Conservation (phyloP, 2,329 filamentous ascomycete species). For the Ceratocystis destructans region DNA sequence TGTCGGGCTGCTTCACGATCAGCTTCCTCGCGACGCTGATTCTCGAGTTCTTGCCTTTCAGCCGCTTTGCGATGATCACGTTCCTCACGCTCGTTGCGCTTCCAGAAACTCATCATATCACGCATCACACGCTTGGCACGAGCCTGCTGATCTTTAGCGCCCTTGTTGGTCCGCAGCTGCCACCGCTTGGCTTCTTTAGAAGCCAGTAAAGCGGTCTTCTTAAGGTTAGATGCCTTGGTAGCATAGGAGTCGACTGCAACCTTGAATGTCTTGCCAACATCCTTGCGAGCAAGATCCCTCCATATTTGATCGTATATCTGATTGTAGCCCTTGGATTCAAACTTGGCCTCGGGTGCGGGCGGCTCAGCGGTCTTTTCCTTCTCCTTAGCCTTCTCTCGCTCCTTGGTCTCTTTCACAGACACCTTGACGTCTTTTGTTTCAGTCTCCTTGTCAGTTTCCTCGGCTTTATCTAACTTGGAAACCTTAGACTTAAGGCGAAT, state of each 20-base stretch:
- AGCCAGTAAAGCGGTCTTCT: slow-evolving; percentile 91
- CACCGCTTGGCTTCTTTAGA: slow-evolving; percentile 95
- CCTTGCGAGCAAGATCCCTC: slow-evolving; percentile 85
- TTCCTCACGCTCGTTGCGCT: slow-evolving; percentile 94
- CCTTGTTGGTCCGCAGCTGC: slow-evolving; percentile 97
- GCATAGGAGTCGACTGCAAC: slow-evolving; percentile 74
- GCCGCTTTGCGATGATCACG: slow-evolving; percentile 86
- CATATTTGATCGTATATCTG: slow-evolving; percentile 97
- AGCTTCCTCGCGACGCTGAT: slow-evolving; percentile 89
- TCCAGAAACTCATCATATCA: slow-evolving; percentile 99
- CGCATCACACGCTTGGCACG: slow-evolving; percentile 96
- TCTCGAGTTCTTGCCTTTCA: slow-evolving; percentile 90
- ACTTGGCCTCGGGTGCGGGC: slow-evolving; percentile 47
- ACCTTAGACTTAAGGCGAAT: slow-evolving; percentile 43
- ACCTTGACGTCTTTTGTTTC: slow-evolving; percentile 32
- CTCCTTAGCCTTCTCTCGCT: slow-evolving; percentile 32
- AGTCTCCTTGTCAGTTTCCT: slow-evolving; percentile 26
- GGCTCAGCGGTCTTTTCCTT: slow-evolving; percentile 35
- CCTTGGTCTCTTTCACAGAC: slow-evolving; percentile 32
- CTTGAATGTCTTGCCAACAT: slow-evolving; percentile 83
- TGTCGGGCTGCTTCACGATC: slow-evolving; percentile 95
- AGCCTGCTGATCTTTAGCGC: slow-evolving; percentile 92
- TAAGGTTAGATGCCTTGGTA: slow-evolving; percentile 85
- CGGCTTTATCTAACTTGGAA: slow-evolving; percentile 22
- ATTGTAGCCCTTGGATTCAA: slow-evolving; percentile 84